Evolutionary conservation across 495 filamentous ascomycete species (phyloP), one percentile per base, ranked within the genome.

Genomic region (Platismatia glauca): DNA sequence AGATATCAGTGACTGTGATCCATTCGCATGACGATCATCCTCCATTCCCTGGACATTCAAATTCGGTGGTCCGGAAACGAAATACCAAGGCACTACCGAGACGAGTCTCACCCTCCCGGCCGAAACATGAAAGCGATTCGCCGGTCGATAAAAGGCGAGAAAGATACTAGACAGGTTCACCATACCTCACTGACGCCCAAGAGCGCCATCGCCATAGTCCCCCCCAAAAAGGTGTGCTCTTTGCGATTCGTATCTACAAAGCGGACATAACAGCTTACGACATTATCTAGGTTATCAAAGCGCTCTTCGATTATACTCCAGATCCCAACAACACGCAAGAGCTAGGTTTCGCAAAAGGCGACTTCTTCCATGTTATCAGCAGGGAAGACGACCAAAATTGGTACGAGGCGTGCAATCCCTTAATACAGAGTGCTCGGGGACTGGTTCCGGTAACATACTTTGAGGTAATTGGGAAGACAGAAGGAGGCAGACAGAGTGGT

Each of bases 401-500:
- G 94, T 98, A 97, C 80, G 94, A 97, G 78, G 94, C 94, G 22
- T 97, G 92, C 78, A 98, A 98, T 75, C 94, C 94, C 62, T 83
- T 91, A 62, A 82, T 95, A 67, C 89, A 91, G 69, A 86, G 84
- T 75, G 89, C 90, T 46, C 86, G 90, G 64, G 94, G 94, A 65
- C 81, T 98, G 60, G 94, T 98, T 50, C 94, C 94, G 11, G 94
- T 96, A 41, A 80, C 86, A 33, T 96, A 88, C 78, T 98, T 98
- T 75, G 90, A 97, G 73, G 79, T 87, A 16, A 83, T 98, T 50
- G 90, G 89, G 62, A 94, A 93, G 78, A 92, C 85, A 65, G 91
- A 93, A 75, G 50, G 50, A 33, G 50, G 50, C 18, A 82, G 94
- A 70, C 88, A 96, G 73, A 91, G 88, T 72, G 87, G 81, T 66